These are phyloP conservation scores for Paxillus involutus DNA, from an alignment of 768 basidiomycete genomes.

Conservation along the genomic window DNA sequence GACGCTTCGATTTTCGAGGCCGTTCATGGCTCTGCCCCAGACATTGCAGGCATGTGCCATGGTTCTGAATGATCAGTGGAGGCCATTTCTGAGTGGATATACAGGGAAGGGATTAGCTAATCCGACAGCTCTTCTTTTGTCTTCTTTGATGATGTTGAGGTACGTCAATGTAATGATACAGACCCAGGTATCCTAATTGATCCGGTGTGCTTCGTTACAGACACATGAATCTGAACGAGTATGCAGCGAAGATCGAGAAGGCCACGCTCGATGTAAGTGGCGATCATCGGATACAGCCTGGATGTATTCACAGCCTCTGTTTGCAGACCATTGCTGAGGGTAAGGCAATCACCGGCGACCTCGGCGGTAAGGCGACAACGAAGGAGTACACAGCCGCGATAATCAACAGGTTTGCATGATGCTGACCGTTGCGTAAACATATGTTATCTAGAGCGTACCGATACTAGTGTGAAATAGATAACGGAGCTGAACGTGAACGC, in stretches of 20 bases:
- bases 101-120: constrained; percentile 91
- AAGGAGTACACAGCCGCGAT: constrained; percentile 88
- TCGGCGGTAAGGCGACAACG: constrained; percentile 91
- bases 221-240: constrained; percentile 87
- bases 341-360: constrained; percentile 90
- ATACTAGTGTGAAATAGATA: constrained; percentile 5
- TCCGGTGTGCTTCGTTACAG: constrained; percentile 40
- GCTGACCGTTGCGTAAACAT: constrained; percentile 6
- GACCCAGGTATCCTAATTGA: constrained; percentile 11
- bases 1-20: constrained; percentile 99
- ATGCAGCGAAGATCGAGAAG: constrained; percentile 89
- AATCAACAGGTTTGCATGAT: constrained; percentile 60
- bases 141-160: constrained; percentile 98
- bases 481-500: background rate
- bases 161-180: constrained; percentile 35
- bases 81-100: constrained; percentile 4
- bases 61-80: background rate
- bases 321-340: constrained; percentile 94
- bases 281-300: background rate
- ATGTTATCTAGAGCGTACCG: constrained; percentile 16
- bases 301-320: constrained; percentile 7
- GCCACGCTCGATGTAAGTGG: constrained; percentile 80
- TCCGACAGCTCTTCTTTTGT: constrained; percentile 96
- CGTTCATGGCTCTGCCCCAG: constrained; percentile 99
- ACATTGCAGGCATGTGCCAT: constrained; percentile 77